phyloP scores from a whole-genome alignment of 75 land plant species.

The Selaginella tamariscina region DNA sequence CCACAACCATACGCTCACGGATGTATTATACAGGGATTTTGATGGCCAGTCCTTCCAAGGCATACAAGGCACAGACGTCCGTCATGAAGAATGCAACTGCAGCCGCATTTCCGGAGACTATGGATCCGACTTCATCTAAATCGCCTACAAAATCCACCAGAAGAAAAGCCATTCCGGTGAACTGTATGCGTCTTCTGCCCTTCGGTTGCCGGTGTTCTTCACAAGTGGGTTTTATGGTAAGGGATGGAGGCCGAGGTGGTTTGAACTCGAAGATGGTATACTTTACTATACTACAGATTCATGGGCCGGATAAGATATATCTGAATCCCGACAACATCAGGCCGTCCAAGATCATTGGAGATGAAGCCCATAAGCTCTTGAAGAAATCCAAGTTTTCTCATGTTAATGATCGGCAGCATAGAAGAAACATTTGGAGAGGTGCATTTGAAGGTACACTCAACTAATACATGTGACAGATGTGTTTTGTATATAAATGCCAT shows the following conservation, averaged over 20 bases:
- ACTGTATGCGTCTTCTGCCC: background rate
- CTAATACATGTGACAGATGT: too few species aligned
- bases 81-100: background rate
- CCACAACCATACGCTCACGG: too few species aligned
- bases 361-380: background rate
- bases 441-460: conserved; percentile 71
- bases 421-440: conserved; percentile 80
- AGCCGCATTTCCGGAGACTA: background rate
- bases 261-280: background rate
- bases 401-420: conserved; percentile 13
- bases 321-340: background rate
- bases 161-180: background rate
- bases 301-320: background rate
- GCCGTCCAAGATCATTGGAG: background rate
- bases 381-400: background rate
- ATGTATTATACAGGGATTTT: too few species aligned
- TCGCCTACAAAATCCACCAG: background rate
- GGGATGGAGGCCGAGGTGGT: background rate
- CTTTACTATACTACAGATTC: background rate
- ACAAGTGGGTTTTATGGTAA: background rate
- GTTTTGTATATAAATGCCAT: too few species aligned
- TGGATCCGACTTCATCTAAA: background rate
- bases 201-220: background rate
- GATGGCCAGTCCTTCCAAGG: too few species aligned
- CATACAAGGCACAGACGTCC: too few species aligned